Base-by-base conservation (phyloP, 169 alveolate species). In the Eimeria zaria region DNA sequence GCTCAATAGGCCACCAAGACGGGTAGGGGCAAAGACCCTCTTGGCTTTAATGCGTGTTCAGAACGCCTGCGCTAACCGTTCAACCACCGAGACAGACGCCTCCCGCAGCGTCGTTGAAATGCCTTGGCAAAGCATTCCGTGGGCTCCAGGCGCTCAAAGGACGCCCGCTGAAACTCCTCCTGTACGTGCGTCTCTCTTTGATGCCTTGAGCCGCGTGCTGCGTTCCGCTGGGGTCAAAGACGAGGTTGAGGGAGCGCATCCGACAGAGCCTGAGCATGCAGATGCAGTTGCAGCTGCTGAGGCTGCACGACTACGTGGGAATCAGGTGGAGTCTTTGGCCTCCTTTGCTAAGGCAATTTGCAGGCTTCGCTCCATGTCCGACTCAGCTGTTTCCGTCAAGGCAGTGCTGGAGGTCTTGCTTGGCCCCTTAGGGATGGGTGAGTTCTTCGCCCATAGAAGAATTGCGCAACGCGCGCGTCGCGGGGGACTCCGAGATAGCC, bases 1-100 rank as follows among this genome's bases (percentile, higher is more conserved):
- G 64, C 96, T 97, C 36, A 97, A 98, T 94, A 97, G 96, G 80
- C 98, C 98, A 11, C 95, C 80, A 85, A 92, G 98, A 64, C 95
- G 97, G 55, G 89, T 98, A 18, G 98, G 98, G 14, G 84, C 90
- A 30, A 67, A 71, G 87, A 76, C 98, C 24, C 93, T 96, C 44
- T 48, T 62, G 83, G 78, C 83, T 58, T 64, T 87, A 62, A 87
- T 41, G 51, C 93, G 93, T 11, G 58, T 87, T 6, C 93, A 60
- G 44, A 58, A 24, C 46, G 55, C 55, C 20, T 58, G 64, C 67
- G 67, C 46, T 6, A 36, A 16, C 80, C 48, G 24, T 16, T n/a
- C 93, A 55, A 44, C 62, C 2, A 20, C 11, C 16, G 93, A 39
- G 48, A 5, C 76, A 58, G 78, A 60, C 20, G 22, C 16, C 44